Conservation (phyloP, 371 early-diverging fungal genomes). For the Basidiobolus heterosporus region DNA sequence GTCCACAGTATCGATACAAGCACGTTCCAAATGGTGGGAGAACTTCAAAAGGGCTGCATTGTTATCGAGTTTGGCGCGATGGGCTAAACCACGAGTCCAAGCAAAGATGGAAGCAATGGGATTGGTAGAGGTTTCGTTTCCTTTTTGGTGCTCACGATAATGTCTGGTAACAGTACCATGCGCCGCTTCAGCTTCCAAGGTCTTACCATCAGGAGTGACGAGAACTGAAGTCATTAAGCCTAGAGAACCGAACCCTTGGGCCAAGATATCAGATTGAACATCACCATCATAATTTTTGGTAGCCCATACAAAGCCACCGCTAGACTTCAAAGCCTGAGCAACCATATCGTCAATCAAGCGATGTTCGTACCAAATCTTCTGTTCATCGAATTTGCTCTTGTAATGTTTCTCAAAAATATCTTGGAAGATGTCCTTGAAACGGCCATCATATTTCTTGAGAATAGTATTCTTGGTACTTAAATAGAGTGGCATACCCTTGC, state of each 20-base stretch:
- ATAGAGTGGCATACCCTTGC: conserved; percentile 78
- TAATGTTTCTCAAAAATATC: conserved; percentile 64
- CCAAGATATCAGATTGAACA: conserved; percentile 85
- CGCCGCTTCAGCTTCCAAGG: conserved; percentile 91
- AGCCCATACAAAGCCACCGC: conserved; percentile 91
- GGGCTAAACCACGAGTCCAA: conserved; percentile 90
- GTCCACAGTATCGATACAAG: conserved; percentile 79
- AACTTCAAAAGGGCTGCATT: conserved; percentile 59
- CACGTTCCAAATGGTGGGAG: conserved; percentile 63
- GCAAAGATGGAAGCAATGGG: conserved; percentile 95
- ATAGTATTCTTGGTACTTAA: conserved; percentile 95
- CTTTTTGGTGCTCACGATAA: conserved; percentile 91
- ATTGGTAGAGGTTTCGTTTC: conserved; percentile 80
- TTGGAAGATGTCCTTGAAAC: conserved; percentile 94
- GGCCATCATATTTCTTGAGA: conserved; percentile 90
- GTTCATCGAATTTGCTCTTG: conserved; percentile 50
- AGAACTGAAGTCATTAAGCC: conserved; percentile 94
- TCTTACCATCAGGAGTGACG: conserved; percentile 85
- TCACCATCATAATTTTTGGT: conserved; percentile 93
- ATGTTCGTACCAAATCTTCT: conserved; percentile 90
- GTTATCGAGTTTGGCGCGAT: conserved; percentile 84
- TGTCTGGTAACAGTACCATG: conserved; percentile 95
- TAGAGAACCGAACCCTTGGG: conserved; percentile 82
- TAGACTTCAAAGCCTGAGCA: conserved; percentile 87
- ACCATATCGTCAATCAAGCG: conserved; percentile 96